These are phyloP conservation scores for Candida cerambycidarum DNA, from an alignment of 805 yeast species.

Conservation along the genomic window DNA sequence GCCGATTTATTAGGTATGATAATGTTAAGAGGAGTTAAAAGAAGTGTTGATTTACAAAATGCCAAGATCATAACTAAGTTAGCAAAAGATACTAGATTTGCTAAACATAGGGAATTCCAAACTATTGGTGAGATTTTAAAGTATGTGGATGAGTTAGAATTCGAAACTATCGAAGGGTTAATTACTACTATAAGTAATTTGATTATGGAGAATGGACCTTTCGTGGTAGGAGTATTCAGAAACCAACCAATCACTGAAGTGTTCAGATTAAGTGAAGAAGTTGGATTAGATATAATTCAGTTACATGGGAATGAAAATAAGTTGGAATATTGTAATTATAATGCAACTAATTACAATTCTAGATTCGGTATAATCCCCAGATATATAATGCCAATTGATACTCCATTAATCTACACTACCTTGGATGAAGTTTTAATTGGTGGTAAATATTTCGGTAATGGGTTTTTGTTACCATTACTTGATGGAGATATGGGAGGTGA, in stretches of 20 bases:
- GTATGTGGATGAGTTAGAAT: slow-evolving; percentile 15
- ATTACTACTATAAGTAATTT: slow-evolving; percentile 23
- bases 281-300: slow-evolving; percentile 76
- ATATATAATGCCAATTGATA: slow-evolving; percentile 58
- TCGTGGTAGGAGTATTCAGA: slow-evolving; percentile 85
- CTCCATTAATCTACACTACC: slow-evolving; percentile 30
- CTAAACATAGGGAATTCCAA: slow-evolving; percentile 17
- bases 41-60: slow-evolving; percentile 54
- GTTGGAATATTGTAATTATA: slow-evolving; percentile 52
- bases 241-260: slow-evolving; percentile 75
- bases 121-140: slow-evolving; percentile 20
- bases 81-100: slow-evolving; percentile 25
- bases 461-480: slow-evolving; percentile 60
- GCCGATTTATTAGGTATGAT: slow-evolving; percentile 84
- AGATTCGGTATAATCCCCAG: slow-evolving; percentile 70
- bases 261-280: slow-evolving; percentile 35
- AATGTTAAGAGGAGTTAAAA: slow-evolving; percentile 74
- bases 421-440: slow-evolving; percentile 17
- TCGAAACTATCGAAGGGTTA: slow-evolving; percentile 24
- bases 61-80: slow-evolving; percentile 29
- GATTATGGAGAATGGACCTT: slow-evolving; percentile 54
- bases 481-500: slow-evolving; percentile 94
- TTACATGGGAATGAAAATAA: slow-evolving; percentile 69
- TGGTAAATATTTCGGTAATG: slow-evolving; percentile 18
- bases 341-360: slow-evolving; percentile 23